Evolutionary conservation across 139 green algal species (phyloP), one percentile per base, ranked within the genome.

Genomic region (Yamagishiella unicocca): DNA sequence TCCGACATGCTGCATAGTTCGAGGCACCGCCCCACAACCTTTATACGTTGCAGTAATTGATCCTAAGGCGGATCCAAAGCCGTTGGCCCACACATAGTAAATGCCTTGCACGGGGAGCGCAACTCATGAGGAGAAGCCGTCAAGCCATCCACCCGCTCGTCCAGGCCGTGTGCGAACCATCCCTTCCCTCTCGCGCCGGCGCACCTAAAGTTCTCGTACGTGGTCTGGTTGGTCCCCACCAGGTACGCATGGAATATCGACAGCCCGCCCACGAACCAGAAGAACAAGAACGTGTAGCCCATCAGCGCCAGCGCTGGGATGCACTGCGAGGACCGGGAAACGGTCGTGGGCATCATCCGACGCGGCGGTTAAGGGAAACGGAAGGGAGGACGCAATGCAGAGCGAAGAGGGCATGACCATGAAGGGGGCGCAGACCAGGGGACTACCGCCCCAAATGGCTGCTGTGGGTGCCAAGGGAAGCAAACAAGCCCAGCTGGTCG

Each of bases 161-260:
- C 50, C 50, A 17, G 12, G 12, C 50, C 14, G 50, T 58, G 14
- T 17, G 50, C 17, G 12, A 58, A 17, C 50, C 17, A 17, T 58
- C 17, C 17, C 50, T 17, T 58, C 50, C 50, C 50, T 17, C 17
- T 17, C 12, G 58, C 19, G 19, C 58, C 6, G 35, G 58, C 70
- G 40, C 95, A 96, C 82, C 97, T 93, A 88, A 99, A 99, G 91
- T 99, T 99, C 91, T 99, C 98, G 82, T 99, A 99, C 0, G 98
- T 99, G 0, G 98, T 99, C 93, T 98, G 95, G 89, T 99, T 98
- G 31, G 84, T 96, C 33, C 77, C 92, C 46, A 98, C 93, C 43
- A 99, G 94, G 90, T 97, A 99, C 64, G 88, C 92, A 92, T 99
- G 98, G 80, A 99, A 98, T 64, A 89, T 92, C 37, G 91, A 94